These are phyloP conservation scores for Aspergillus bertholletiae DNA, from an alignment of 495 filamentous ascomycete genomes.

Conservation along the genomic window DNA sequence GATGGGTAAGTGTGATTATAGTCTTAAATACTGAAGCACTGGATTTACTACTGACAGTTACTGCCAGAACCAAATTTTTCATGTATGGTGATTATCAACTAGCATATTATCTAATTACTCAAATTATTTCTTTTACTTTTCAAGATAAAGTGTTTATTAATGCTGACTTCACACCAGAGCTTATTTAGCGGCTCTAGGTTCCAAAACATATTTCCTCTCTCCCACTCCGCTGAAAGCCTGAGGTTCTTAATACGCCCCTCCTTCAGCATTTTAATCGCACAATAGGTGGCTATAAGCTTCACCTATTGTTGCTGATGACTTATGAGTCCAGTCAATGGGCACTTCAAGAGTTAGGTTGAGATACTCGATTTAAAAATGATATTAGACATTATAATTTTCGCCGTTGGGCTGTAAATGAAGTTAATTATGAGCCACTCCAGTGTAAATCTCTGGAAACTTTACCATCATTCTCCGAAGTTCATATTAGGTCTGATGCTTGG, in stretches of 20 bases:
- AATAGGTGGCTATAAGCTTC: slow-evolving; percentile 21
- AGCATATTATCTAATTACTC: slow-evolving; percentile 25
- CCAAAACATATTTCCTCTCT: slow-evolving; percentile 20
- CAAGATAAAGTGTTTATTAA: slow-evolving; percentile 26
- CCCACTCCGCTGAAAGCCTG: slow-evolving; percentile 20
- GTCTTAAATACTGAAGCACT: not conserved
- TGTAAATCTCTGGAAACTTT: no score
- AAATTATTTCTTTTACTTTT: slow-evolving; percentile 29
- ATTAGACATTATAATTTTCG: slow-evolving; percentile 32
- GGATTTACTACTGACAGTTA: slow-evolving; percentile 9
- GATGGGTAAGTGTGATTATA: slow-evolving; percentile 18
- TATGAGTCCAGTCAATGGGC: slow-evolving; percentile 13
- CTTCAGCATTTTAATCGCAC: slow-evolving; percentile 21
- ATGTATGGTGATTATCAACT: slow-evolving; percentile 30
- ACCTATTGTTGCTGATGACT: slow-evolving; percentile 10
- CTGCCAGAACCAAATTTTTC: slow-evolving; percentile 28
- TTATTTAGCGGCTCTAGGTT: slow-evolving; percentile 26
- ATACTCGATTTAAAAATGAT: slow-evolving; percentile 24
- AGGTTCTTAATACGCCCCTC: slow-evolving; percentile 24
- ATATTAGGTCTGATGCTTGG: slow-evolving; percentile 27
- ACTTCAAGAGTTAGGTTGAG: not conserved
- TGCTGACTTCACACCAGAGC: slow-evolving; percentile 22
- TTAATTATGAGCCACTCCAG: slow-evolving; percentile 29
- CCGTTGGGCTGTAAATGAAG: slow-evolving; percentile 28
- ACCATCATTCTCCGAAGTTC: no score